phyloP scores from a whole-genome alignment of 257 asterid species.

The Euphrasia confusa region DNA sequence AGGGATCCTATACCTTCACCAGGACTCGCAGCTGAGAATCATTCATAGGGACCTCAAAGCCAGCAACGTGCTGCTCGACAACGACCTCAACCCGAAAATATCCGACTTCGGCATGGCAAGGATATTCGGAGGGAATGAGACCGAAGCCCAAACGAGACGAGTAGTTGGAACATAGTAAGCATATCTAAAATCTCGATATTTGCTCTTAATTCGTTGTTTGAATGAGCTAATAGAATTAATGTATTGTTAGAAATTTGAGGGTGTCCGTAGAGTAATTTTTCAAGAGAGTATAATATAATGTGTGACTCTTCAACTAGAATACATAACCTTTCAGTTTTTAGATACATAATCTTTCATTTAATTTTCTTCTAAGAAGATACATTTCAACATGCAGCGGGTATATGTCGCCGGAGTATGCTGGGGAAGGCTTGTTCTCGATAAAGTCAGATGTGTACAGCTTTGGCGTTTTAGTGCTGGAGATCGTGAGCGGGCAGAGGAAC shows the following conservation, averaged over 20 bases:
- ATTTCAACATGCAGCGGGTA: slow-evolving; percentile 1
- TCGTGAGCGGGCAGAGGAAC: slow-evolving; percentile 9
- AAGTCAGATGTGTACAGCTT: slow-evolving; percentile 6
- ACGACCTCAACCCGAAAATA: slow-evolving; percentile 31
- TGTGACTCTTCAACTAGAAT: too few relatives aligned
- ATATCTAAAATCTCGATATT: not conserved
- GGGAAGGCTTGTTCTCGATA: not conserved
- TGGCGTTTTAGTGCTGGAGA: not conserved
- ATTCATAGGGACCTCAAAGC: slow-evolving; percentile 36
- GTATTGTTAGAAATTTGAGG: too few relatives aligned
- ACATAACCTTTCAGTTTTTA: too few relatives aligned
- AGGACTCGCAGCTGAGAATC: slow-evolving; percentile 33
- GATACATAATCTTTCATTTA: too few relatives aligned
- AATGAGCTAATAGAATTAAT: not conserved
- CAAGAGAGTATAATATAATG: too few relatives aligned
- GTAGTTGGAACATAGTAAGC: slow-evolving; percentile 36
- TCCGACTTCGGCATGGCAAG: slow-evolving; percentile 36
- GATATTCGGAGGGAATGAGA: slow-evolving; percentile 20
- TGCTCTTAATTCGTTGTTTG: too few relatives aligned
- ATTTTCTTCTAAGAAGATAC: too few relatives aligned
- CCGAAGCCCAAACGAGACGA: slow-evolving; percentile 22
- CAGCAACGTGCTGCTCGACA: slow-evolving; percentile 30
- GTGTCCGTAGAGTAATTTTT: too few relatives aligned
- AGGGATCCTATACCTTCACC: slow-evolving; percentile 36
- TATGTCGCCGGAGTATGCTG: slow-evolving; percentile 10